Conservation (phyloP, 495 filamentous ascomycete genomes). For the Pyrenula aspistea region DNA sequence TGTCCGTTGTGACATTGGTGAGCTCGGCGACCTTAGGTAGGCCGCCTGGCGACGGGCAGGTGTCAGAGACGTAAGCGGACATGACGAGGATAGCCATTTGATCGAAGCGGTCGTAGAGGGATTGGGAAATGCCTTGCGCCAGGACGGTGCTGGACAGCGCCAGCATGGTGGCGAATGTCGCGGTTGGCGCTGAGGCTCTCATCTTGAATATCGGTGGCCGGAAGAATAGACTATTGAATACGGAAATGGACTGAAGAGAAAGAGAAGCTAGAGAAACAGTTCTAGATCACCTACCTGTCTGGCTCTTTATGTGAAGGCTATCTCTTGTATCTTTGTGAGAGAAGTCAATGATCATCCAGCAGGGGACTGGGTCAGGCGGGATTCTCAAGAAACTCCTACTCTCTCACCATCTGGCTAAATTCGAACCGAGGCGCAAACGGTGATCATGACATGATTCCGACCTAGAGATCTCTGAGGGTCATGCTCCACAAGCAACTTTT, state of each 20-base stretch:
- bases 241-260: background rate
- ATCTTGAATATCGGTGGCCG: background rate
- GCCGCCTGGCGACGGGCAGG: background rate
- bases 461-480: background rate
- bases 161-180: background rate
- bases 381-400: background rate
- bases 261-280: background rate
- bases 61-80: background rate
- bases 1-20: background rate
- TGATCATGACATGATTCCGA: background rate
- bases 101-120: background rate
- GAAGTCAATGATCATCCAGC: background rate
- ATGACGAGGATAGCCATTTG: background rate
- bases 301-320: background rate
- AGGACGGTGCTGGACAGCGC: background rate
- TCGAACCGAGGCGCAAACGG: background rate
- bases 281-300: background rate
- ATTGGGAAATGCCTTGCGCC: background rate
- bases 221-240: background rate
- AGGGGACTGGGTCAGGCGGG: background rate
- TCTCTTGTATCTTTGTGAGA: background rate
- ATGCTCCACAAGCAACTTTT: background rate
- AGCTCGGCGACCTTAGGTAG: background rate
- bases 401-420: background rate
- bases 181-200: background rate